phyloP scores from a whole-genome alignment of 805 yeast genomes.

The Teunomyces gatunensis region DNA sequence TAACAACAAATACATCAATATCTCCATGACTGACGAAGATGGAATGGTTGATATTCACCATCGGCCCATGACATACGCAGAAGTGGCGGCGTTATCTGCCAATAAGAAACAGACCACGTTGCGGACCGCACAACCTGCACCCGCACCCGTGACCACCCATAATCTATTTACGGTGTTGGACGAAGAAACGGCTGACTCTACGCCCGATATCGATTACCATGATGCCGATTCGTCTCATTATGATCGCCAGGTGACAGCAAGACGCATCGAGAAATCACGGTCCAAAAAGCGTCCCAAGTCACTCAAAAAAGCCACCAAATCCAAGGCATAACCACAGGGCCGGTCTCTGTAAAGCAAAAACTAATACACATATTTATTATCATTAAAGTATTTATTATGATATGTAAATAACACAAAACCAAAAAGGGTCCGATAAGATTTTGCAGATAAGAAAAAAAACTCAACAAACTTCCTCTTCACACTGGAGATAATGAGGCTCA shows the following conservation, averaged over 20 bases:
- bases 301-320: neutral
- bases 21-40: slow-evolving; percentile 33
- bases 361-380: neutral
- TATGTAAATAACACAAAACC: neutral
- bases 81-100: slow-evolving; percentile 29
- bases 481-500: slow-evolving; percentile 12
- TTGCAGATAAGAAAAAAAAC: neutral
- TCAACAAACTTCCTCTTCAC: slow-evolving; percentile 5
- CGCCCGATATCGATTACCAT: slow-evolving; percentile 12
- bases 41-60: slow-evolving; percentile 36
- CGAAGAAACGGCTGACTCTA: slow-evolving; percentile 9
- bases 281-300: neutral
- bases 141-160: slow-evolving; percentile 7
- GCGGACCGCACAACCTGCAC: slow-evolving; percentile 6
- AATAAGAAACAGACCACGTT: slow-evolving; percentile 1
- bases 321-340: neutral
- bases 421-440: neutral
- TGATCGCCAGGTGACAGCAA: neutral
- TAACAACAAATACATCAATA: slow-evolving; percentile 26
- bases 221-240: neutral
- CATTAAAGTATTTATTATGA: too few species aligned
- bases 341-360: neutral
- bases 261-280: neutral
- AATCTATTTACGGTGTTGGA: slow-evolving; percentile 17
- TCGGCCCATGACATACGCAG: slow-evolving; percentile 43